Conservation (phyloP, 176 grass and related monocot genomes). For the Musa troglodytarum region DNA sequence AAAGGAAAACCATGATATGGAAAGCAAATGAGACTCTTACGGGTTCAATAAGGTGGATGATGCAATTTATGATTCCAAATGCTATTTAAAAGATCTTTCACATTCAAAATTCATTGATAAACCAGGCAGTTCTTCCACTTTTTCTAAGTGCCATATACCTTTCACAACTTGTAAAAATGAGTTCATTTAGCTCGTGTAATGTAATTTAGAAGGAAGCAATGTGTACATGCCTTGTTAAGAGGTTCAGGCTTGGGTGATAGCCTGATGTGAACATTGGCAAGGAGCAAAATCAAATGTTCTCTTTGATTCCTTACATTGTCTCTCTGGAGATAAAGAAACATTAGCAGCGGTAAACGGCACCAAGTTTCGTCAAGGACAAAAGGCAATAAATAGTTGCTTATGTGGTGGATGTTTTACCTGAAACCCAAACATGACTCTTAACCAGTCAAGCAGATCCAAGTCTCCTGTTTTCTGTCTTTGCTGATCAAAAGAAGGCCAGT, state of each 20-base stretch:
- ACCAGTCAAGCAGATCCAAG: slow-evolving; percentile 90
- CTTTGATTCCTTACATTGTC: slow-evolving; percentile 95
- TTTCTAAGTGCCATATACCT: too few species aligned
- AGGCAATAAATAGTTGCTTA: background rate
- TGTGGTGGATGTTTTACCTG: slow-evolving; percentile 44
- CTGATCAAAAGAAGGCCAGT: slow-evolving; percentile 65
- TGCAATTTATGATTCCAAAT: too few species aligned
- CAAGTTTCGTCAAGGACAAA: background rate
- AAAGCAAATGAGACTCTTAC: too few species aligned
- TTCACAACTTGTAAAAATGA: background rate
- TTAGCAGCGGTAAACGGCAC: background rate
- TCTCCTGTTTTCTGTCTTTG: slow-evolving; percentile 76
- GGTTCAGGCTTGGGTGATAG: slow-evolving; percentile 77
- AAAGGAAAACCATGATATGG: too few species aligned
- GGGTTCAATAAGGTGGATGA: too few species aligned
- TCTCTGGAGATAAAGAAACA: slow-evolving; percentile 32
- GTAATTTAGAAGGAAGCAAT: background rate
- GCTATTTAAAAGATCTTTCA: too few species aligned
- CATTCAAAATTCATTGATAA: too few species aligned
- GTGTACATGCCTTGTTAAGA: slow-evolving; percentile 60
- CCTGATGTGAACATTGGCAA: slow-evolving; percentile 79
- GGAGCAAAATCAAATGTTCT: slow-evolving; percentile 84
- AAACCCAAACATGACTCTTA: slow-evolving; percentile 98
- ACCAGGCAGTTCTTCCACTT: too few species aligned
- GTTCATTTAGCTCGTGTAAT: background rate